Base-by-base conservation (phyloP, 306 rosid genomes). In the Biancaea sappan region DNA sequence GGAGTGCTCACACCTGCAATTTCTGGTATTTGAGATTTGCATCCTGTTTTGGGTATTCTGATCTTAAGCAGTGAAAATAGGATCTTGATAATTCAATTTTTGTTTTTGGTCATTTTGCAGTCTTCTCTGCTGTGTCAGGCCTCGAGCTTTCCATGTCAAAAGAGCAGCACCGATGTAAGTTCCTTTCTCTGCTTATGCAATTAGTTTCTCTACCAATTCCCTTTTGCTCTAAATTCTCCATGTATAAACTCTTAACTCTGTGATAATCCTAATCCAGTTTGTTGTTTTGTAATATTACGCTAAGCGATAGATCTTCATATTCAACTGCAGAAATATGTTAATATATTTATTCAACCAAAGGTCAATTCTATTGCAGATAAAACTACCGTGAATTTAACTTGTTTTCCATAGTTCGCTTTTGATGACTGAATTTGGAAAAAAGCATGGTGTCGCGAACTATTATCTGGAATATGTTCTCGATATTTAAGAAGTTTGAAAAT, bases 1-100 rank as follows among this genome's bases (percentile, higher is more conserved):
- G 98, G 97, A 29, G 98, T 94, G 46, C 98, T 94, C 62, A 90
- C 98, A 46, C 98, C 98, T 29, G 94, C 98, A 69, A 83, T 94
- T 77, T 94, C 98, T 81, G 98, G 98, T 94, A 89, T 41, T 81
- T 69, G 62, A 10, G 69, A 69, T 72, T 85, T 76, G 29, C 60
- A 21, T 15, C 72, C 15, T 73, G 6, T 21, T 19, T 50, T 65
- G 18, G 44, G 61, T 10, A 35, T 72, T 75, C 59, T 34, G 74
- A 53, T 71, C 53, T 73, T 47, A 7, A 79, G 56, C 65, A 73
- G 43, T 65, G 46, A 61, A 65, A 59, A 66, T 65, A 56, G 67
- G 19, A 41, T 71, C 61, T 63, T 59, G 77, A 69, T 43, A 6
- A 64, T 61, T 63, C 19, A 25, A 21, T 63, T 26, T 46, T 77